Evolutionary conservation across 805 yeast genomes (phyloP), one percentile per base, ranked within the genome.

Genomic region (Metschnikowia proteae): DNA sequence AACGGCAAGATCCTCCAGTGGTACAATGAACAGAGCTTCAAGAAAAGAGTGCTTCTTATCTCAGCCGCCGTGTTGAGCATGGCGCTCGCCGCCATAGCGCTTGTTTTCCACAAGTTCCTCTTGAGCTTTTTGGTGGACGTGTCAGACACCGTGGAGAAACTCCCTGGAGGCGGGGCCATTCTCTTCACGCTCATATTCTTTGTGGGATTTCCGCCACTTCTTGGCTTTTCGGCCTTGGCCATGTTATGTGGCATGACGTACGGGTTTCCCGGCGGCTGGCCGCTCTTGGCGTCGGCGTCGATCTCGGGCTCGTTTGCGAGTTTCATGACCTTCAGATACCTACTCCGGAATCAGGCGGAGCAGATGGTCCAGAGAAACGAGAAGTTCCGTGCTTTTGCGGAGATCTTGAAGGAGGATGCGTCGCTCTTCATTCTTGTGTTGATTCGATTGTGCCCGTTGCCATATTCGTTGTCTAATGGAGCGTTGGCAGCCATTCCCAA

Each of bases 401-500:
- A 83, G 47, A 86, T 88, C 4, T 65, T 92, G 50, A 81, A 78
- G 56, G 95, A 88, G 49, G 79, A 80, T 47, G 84, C 85, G 55
- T 64, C 73, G 17, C 76, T 90, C 49, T 63, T 82, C 54, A 66
- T 94, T 25, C 66, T 92, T 46, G 79, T 86, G 45, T 71, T 92
- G 61, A 76, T 92, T 28, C 74, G 97, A 47, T 65, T 92, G 49
- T 89, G 97, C 57, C 99, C 99, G 0, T 77, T 92, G 59, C 98
- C 98, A 0, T 94, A 90, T 63, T 89, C 97, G 2, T 70, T 92
- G 30, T 84, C 94, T 0, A 92, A 92, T 60, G 97, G 97, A 3
- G 97, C 96, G 0, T 74, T 94, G 55, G 94, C 96, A 7, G 84
- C 95, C 1, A 79, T 92, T 10, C 96, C 95, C 0, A 86, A 88